Percentiles rank a stretch among this genome's conserved stretches.
Conservation (phyloP, 2,329 filamentous ascomycete genomes). For the Aspergillus pseudoviridinutans region DNA sequence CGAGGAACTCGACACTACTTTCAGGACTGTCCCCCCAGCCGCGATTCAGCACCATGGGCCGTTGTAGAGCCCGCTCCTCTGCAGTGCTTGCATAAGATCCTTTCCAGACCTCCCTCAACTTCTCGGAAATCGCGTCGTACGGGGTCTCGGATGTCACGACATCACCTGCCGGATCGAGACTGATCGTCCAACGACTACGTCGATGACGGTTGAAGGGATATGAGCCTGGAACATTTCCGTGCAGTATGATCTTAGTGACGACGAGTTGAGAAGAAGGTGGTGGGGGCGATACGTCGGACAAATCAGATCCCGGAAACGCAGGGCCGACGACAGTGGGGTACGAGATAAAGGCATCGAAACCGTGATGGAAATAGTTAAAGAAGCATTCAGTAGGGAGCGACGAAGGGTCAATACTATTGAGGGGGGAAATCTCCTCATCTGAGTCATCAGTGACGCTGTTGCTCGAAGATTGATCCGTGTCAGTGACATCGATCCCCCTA, state of each 20-base stretch:
- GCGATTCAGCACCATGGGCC: conserved; percentile 79
- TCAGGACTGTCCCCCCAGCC: conserved; percentile 90
- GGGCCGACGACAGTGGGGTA: conserved; percentile 64
- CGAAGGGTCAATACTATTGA: conserved; percentile 58
- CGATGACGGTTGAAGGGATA: conserved; percentile 96
- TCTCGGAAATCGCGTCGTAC: conserved; percentile 68
- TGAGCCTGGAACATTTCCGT: conserved; percentile 91
- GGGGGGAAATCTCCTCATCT: conserved; percentile 53
- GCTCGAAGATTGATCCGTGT: conserved; percentile 71
- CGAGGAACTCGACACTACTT: conserved; percentile 80
- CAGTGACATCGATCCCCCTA: conserved; percentile 46
- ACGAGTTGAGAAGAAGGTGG: conserved; percentile 61
- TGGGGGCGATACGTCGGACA: conserved; percentile 26
- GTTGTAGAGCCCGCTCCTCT: conserved; percentile 51
- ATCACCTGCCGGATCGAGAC: conserved; percentile 42
- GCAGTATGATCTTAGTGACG: conserved; percentile 86
- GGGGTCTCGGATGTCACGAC: conserved; percentile 69
- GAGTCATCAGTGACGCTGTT: conserved; percentile 68
- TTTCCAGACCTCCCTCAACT: conserved; percentile 67
- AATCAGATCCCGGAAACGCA: conserved; percentile 53
- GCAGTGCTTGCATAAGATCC: conserved; percentile 56
- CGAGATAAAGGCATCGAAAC: conserved; percentile 91
- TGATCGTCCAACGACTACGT: conserved; percentile 79
- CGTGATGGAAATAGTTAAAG: conserved; percentile 95
- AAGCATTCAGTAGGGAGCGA: conserved; percentile 61